Conservation (phyloP, 768 basidiomycete species). For the Fibroporia radiculosa region DNA sequence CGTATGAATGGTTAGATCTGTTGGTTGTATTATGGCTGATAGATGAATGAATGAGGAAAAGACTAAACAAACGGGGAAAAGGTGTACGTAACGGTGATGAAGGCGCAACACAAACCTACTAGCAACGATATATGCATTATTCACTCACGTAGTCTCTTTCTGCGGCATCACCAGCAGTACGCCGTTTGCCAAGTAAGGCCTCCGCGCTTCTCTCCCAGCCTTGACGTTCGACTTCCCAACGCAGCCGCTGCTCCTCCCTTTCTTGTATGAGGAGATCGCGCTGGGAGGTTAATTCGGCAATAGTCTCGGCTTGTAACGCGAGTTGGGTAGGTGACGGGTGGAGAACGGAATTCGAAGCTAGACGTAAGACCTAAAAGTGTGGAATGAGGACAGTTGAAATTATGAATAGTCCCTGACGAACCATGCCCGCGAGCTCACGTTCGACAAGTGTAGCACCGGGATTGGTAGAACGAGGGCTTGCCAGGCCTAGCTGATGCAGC, state of each 20-base stretch:
- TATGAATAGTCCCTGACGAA: constrained; percentile 3
- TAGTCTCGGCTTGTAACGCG: constrained; percentile 53
- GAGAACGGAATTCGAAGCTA: constrained; percentile 9
- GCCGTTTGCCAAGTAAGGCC: constrained; percentile 46
- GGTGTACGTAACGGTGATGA: not conserved
- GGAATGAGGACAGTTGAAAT: not conserved
- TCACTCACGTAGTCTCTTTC: constrained; percentile 10
- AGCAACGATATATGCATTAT: not conserved
- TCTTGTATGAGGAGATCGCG: constrained; percentile 48
- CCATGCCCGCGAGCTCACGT: constrained; percentile 30
- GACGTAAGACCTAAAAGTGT: constrained; percentile 10
- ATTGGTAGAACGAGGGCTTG: constrained; percentile 14
- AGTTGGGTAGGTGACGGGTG: constrained; percentile 32
- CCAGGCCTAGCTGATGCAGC: constrained; percentile 35
- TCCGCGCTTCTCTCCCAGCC: constrained; percentile 63
- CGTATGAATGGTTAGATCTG: not conserved
- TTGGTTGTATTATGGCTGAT: too few relatives aligned
- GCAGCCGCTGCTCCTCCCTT: constrained; percentile 47
- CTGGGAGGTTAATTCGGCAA: constrained; percentile 47
- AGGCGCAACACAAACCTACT: constrained; percentile 5
- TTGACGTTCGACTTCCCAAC: constrained; percentile 56
- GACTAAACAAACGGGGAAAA: not conserved
- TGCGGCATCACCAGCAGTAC: constrained; percentile 27
- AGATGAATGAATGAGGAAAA: not conserved
- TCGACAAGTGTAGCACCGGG: constrained; percentile 29